Evolutionary conservation across 2,329 filamentous ascomycete genomes (phyloP), one percentile per base, ranked within the genome.

Genomic region (Paraphaeosphaeria minitans): DNA sequence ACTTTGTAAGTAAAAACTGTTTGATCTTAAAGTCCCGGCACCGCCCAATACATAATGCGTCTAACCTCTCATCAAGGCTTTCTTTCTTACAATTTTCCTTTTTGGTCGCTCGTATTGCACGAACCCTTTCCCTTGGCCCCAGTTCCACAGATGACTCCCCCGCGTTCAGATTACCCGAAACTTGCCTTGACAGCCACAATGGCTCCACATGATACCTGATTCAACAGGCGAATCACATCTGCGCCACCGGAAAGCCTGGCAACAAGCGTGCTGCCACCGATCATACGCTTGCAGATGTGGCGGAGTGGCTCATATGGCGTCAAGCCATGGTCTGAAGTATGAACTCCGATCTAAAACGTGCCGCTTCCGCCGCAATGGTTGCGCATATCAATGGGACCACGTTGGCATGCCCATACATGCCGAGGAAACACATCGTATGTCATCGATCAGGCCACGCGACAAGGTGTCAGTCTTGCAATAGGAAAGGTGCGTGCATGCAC

Each of bases 271-370:
- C 37, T 16, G 16, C 27, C 16, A 41, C 35, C 47, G 31, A 37
- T 16, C 12, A 39, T n/a, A 21, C 13, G 12, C 1, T 41, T 39
- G 48, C 24, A 14, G 48, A 31, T 51, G 33, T 21, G 13, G 22
- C 31, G 27, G 12, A 50, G 19, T 21, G 47, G 47, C 10, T 35
- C 19, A 50, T 37, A 31, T 50, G 10, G 10, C 12, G 19, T 37
- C n/a, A 37, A 21, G 21, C 5, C 42, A 37, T 31, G 43, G 21
- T 39, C 33, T 24, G 16, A 29, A 21, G 21, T 33, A 21, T 49
- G 43, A 50, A 33, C 45, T 35, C 21, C 53, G 24, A 57, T 49
- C 42, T 35, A 27, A 27, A 21, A 51, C 46, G 35, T 27, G 12
- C 39, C 21, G n/a, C 52, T 35, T 42, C 49, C 24, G 27, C 51